Percentiles rank a stretch among this genome's conserved stretches.
Conservation (phyloP, 177 flowering plant genomes). For the Vitis hybrid region DNA sequence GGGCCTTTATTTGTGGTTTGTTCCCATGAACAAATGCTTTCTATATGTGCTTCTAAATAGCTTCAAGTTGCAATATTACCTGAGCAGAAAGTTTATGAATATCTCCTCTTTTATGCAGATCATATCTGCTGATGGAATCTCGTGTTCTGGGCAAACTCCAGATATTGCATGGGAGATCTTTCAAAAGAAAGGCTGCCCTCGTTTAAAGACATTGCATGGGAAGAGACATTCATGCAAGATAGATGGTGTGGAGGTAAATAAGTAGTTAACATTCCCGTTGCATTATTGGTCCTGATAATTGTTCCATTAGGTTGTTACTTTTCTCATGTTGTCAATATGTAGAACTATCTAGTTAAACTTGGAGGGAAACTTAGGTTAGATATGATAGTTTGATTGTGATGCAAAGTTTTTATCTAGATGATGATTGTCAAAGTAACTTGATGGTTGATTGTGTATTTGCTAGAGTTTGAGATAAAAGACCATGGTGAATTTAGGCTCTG, state of each 20-base stretch:
- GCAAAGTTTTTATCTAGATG: not conserved
- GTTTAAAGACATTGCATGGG: slow-evolving; percentile 56
- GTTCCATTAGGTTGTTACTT: not conserved
- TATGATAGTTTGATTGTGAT: no score
- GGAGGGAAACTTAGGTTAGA: not conserved
- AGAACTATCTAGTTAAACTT: not conserved
- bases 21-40: not conserved
- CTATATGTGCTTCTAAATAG: not conserved
- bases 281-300: not conserved
- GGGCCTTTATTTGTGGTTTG: slow-evolving; percentile 85
- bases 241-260: slow-evolving; percentile 80
- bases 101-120: slow-evolving; percentile 41
- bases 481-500: not conserved
- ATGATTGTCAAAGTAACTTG: not conserved
- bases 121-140: slow-evolving; percentile 53
- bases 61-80: not conserved
- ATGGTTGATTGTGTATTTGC: not conserved
- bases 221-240: slow-evolving; percentile 81
- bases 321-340: not conserved
- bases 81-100: not conserved
- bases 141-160: slow-evolving; percentile 80
- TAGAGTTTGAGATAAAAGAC: not conserved
- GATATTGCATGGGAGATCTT: slow-evolving; percentile 80
- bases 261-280: not conserved
- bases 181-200: slow-evolving; percentile 62